Percentiles rank a stretch among this genome's conserved stretches.
phyloP scores from a whole-genome alignment of 1,284 basidiomycete genomes.

The Melanopsichium pennsylvanicum region DNA sequence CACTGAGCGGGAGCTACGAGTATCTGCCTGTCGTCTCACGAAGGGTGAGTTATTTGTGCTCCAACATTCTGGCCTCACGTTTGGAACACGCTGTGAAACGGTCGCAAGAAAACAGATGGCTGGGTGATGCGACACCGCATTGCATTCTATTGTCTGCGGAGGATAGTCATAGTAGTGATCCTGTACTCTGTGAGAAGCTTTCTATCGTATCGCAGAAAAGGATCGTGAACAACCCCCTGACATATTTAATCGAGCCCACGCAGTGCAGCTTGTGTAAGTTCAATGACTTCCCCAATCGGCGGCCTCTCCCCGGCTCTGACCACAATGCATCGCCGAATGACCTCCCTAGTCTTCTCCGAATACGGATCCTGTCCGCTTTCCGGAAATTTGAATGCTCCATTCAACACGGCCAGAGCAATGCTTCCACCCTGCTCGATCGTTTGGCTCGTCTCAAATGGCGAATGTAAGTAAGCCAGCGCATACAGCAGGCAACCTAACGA shows the following conservation, averaged over 20 bases:
- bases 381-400: constrained; percentile 63
- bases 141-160: too few species aligned
- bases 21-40: too few species aligned
- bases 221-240: not conserved
- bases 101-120: not conserved
- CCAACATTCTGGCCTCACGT: not conserved
- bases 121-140: too few species aligned
- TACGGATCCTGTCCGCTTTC: constrained; percentile 46
- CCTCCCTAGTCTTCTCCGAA: constrained; percentile 53
- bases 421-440: constrained; percentile 65
- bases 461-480: constrained; percentile 64
- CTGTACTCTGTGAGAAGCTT: too few species aligned
- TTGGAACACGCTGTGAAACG: not conserved
- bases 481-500: constrained; percentile 63
- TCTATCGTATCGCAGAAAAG: too few species aligned
- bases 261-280: constrained; percentile 45
- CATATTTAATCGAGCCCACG: constrained; percentile 34
- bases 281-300: constrained; percentile 56
- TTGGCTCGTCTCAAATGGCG: constrained; percentile 65
- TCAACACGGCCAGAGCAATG: constrained; percentile 64
- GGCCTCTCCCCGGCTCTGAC: constrained; percentile 57
- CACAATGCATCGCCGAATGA: constrained; percentile 58
- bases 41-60: too few species aligned
- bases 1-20: too few species aligned
- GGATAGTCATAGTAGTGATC: too few species aligned